phyloP scores from a whole-genome alignment of 2,329 filamentous ascomycete species.

The Fusarium hostae region DNA sequence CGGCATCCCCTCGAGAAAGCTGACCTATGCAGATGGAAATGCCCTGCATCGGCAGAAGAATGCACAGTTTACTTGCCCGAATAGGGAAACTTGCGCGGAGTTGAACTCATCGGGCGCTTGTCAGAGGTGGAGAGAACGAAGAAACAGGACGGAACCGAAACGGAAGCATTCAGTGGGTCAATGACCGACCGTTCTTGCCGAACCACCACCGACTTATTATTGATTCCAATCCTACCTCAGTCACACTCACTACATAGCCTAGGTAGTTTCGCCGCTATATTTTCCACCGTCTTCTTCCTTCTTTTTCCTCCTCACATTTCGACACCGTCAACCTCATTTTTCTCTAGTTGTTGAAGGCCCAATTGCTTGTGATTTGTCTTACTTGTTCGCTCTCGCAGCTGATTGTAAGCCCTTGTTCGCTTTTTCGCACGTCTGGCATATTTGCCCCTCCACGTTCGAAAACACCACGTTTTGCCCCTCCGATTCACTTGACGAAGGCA shows the following conservation, averaged over 20 bases:
- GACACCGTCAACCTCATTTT: neutral
- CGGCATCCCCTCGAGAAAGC: constrained; percentile 2
- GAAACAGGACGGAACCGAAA: constrained; percentile 37
- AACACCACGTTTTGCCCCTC: constrained; percentile 29
- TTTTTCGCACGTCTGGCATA: constrained; percentile 22
- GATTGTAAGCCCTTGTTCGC: constrained; percentile 28
- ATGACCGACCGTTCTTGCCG: constrained; percentile 38
- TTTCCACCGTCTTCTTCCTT: constrained; percentile 3
- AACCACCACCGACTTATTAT: constrained; percentile 35
- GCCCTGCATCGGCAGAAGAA: constrained; percentile 16
- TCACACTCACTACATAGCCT: constrained; percentile 6
- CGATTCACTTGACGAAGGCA: constrained; percentile 20
- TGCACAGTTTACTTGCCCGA: constrained; percentile 27
- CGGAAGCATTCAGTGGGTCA: constrained; percentile 41
- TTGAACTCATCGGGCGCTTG: neutral
- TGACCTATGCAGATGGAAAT: neutral
- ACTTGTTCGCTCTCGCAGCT: constrained; percentile 26
- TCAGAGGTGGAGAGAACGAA: neutral
- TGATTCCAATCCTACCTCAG: neutral
- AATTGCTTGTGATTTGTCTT: constrained; percentile 32
- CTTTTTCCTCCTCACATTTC: neutral
- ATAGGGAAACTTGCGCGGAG: constrained; percentile 31
- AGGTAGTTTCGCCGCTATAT: constrained; percentile 28
- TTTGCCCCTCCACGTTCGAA: constrained; percentile 30
- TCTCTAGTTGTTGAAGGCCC: neutral